A percentile compares a stretch with the other conserved stretches of the same genome.
These are phyloP conservation scores for Diaporthe velutina DNA, from an alignment of 2,329 filamentous ascomycete genomes.

Conservation along the genomic window DNA sequence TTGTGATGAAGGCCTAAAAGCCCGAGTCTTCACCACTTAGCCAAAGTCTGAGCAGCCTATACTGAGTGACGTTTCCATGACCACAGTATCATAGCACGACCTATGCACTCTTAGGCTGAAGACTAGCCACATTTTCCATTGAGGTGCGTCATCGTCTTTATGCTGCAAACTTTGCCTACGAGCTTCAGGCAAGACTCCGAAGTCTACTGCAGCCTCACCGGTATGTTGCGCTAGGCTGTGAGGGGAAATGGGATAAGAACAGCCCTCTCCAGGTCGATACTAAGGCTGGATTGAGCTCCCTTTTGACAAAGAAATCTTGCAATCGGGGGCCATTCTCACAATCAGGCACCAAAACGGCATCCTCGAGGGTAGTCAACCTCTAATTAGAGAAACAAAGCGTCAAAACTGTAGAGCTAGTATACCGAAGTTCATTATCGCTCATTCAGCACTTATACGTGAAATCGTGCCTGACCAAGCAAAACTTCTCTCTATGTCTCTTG, in stretches of 20 bases:
- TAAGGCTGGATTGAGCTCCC: neutral
- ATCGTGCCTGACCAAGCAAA: neutral
- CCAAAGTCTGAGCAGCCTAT: neutral
- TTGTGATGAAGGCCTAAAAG: neutral
- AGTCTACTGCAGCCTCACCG: neutral
- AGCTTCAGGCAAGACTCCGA: neutral
- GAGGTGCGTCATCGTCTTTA: neutral
- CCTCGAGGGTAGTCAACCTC: neutral
- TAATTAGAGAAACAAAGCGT: neutral
- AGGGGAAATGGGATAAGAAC: too few species aligned
- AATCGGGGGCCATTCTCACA: neutral
- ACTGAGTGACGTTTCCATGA: too few species aligned
- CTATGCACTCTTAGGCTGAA: neutral
- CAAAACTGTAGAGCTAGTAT: too few species aligned
- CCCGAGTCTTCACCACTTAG: neutral
- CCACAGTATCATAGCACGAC: neutral
- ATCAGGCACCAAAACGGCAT: neutral
- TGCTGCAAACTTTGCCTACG: neutral
- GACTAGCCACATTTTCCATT: neutral
- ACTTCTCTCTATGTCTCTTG: neutral
- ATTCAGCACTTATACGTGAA: neutral
- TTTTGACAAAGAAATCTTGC: neutral
- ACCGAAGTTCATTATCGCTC: neutral
- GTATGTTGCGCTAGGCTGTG: neutral
- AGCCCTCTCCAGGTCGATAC: neutral